A percentile compares a stretch with the other conserved stretches of the same genome.
Conservation (phyloP, 2,329 filamentous ascomycete species). For the Magnaporthales sp. region DNA sequence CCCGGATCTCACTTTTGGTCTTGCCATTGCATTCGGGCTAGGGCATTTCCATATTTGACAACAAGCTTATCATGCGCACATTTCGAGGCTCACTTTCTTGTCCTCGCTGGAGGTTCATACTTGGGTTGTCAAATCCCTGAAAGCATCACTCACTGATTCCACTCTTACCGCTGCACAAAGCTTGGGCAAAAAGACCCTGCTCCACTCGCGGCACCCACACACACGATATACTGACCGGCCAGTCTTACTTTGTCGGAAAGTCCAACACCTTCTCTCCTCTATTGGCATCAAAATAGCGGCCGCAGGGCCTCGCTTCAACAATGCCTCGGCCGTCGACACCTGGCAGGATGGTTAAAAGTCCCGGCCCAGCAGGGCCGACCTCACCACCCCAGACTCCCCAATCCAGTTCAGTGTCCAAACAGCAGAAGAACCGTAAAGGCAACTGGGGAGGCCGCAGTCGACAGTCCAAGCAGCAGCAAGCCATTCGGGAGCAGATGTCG, state of each 20-base stretch:
- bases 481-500: slow-evolving; percentile 5
- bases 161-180: neutral
- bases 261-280: neutral
- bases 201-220: neutral
- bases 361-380: slow-evolving; percentile 22
- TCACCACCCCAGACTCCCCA: slow-evolving; percentile 34
- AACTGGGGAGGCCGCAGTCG: slow-evolving; percentile 2
- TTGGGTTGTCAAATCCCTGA: slow-evolving; percentile 34
- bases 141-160: slow-evolving; percentile 6
- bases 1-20: neutral
- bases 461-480: slow-evolving; percentile 2
- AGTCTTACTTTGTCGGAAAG: neutral
- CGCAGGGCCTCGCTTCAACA: slow-evolving; percentile 2
- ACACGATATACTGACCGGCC: neutral
- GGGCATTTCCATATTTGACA: neutral
- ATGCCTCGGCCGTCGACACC: slow-evolving; percentile 28
- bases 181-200: neutral
- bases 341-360: slow-evolving; percentile 19
- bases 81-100: slow-evolving; percentile 29
- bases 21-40: neutral
- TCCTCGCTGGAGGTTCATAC: slow-evolving; percentile 36
- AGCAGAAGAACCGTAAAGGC: slow-evolving; percentile 17
- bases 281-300: neutral
- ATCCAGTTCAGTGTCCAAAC: slow-evolving; percentile 21
- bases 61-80: slow-evolving; percentile 33